Percentiles rank a stretch among this genome's conserved stretches.
phyloP scores from a whole-genome alignment of 129 eudicot genomes.

The Dittrichia graveolens region DNA sequence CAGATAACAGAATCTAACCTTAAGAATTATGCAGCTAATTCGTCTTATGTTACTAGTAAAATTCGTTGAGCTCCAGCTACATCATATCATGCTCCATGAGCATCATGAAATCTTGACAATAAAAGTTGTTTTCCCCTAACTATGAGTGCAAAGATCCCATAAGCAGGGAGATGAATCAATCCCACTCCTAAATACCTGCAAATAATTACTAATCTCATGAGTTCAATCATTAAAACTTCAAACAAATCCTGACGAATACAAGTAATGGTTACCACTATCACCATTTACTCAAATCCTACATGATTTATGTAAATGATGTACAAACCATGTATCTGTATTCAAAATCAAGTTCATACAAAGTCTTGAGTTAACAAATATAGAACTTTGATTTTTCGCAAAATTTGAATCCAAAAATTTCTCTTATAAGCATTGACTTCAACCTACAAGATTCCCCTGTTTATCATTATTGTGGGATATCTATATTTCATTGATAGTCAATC shows the following conservation, averaged over 20 bases:
- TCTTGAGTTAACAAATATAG: background rate
- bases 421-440: background rate
- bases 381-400: too few species aligned
- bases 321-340: too few species aligned
- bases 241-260: background rate
- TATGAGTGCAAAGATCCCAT: conserved; percentile 52
- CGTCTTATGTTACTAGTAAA: conserved; percentile 2
- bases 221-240: background rate
- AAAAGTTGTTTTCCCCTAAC: conserved; percentile 53
- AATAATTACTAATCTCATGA: conserved; percentile 13
- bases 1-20: conserved; percentile 28
- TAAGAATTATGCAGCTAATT: conserved; percentile 13
- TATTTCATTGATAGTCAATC: background rate
- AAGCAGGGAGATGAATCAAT: conserved; percentile 70
- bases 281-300: background rate
- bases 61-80: conserved; percentile 3
- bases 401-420: background rate
- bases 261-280: background rate
- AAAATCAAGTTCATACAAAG: background rate
- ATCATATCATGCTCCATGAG: conserved; percentile 35
- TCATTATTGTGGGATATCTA: background rate
- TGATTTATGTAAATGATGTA: background rate
- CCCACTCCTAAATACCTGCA: conserved; percentile 90
- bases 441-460: background rate
- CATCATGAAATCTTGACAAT: conserved; percentile 50